Base-by-base conservation (phyloP, 2,329 filamentous ascomycete species). In the Aspergillus sp. region DNA sequence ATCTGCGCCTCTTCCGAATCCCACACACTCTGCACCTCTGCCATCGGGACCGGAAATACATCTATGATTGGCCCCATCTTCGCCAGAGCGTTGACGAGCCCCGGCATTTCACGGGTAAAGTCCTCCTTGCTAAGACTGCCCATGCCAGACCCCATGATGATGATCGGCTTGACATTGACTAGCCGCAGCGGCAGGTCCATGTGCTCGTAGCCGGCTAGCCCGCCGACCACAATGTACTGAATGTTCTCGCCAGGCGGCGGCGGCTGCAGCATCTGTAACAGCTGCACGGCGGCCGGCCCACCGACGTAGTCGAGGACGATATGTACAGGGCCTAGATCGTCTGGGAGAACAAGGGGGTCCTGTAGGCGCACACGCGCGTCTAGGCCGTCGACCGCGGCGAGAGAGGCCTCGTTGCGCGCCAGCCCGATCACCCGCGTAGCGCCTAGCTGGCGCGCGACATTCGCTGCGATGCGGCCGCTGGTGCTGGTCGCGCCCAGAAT, bases 401-500 rank as follows among this genome's bases (percentile, higher is more conserved):
- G 35, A 1, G 49, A 42, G 2, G 41, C 49, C 26, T 47, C 44
- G 26, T 36, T 42, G 7, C 44, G 49, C 9, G 49, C 46, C 2
- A 44, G 16, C 1, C 49, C 49, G 10, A 51, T 26, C 13, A 51
- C 45, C 7, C 44, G 43, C 35, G 49, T 14, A 9, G 44, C 44
- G 16, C 49, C 44, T 17, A 51, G 17, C 14, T n/a, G 35, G 9
- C 49, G 44, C 4, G 49, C 49, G 19, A 51, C 49, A 16, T 43
- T 10, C 3, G 49, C 49, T 2, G 49, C 49, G 5, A 36, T n/a
- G 4, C 36, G n/a, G 6, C 44, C 49, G 17, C 49, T 47, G 3
- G 49, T 36, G 32, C 44, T 51, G 8, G 49, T 51, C 2, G 44
- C 49, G 4, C 49, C 49, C 11, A 51, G 13, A 16, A 51, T 51